Conservation (phyloP, 768 basidiomycete genomes). For the Mycena chlorophos region DNA sequence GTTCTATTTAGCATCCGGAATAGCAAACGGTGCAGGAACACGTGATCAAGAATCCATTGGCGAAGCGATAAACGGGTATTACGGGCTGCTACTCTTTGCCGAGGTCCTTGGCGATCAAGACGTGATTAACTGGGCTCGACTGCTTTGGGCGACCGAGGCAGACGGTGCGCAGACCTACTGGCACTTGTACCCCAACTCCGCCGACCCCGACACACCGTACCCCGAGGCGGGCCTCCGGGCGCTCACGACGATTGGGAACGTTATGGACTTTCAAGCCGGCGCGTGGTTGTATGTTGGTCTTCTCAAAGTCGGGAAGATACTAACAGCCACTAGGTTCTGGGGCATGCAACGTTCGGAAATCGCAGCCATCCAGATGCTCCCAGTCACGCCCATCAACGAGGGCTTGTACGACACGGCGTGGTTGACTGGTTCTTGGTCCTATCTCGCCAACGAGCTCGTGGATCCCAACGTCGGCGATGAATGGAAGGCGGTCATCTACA, state of each 20-base stretch:
- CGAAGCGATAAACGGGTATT: constrained; percentile 38
- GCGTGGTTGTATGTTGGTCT: constrained; percentile 34
- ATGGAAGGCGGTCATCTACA: constrained; percentile 38
- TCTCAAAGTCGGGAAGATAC: background rate
- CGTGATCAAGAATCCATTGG: constrained; percentile 37
- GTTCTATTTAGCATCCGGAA: constrained; percentile 30
- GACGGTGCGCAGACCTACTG: constrained; percentile 37
- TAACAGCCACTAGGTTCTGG: constrained; percentile 30
- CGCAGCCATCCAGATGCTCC: constrained; percentile 38
- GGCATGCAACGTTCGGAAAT: constrained; percentile 34
- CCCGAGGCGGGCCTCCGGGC: constrained; percentile 31
- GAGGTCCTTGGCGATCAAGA: constrained; percentile 32
- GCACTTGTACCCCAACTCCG: constrained; percentile 36
- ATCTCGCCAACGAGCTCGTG: constrained; percentile 29
- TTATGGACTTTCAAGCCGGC: constrained; percentile 36
- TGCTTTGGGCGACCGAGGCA: constrained; percentile 36
- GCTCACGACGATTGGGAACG: constrained; percentile 38
- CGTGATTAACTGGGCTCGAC: constrained; percentile 33
- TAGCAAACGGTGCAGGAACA: constrained; percentile 34
- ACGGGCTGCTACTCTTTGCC: constrained; percentile 36
- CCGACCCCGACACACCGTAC: constrained; percentile 36
- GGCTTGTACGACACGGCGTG: constrained; percentile 34
- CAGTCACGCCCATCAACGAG: constrained; percentile 37
- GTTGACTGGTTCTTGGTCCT: constrained; percentile 30
- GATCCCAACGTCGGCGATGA: constrained; percentile 30